A percentile compares a stretch with the other conserved stretches of the same genome.
These are phyloP conservation scores for Collybia sp. DNA, from an alignment of 768 basidiomycete genomes.

Conservation along the genomic window DNA sequence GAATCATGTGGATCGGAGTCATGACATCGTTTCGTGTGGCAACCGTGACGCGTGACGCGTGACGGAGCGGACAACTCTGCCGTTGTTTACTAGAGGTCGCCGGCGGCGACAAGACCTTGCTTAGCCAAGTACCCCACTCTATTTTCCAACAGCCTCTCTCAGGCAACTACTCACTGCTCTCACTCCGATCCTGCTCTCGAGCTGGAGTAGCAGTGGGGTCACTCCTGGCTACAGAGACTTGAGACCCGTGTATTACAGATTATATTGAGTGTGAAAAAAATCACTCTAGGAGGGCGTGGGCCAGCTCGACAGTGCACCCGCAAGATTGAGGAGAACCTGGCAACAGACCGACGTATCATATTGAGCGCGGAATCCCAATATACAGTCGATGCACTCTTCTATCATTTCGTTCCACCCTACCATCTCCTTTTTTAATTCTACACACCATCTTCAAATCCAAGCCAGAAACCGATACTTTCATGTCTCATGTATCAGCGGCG, in stretches of 20 bases:
- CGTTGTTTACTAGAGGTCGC: too few species aligned
- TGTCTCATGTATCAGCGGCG: slow-evolving; percentile 98
- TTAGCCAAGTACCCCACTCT: too few species aligned
- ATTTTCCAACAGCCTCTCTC: too few species aligned
- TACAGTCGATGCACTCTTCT: slow-evolving; percentile 26
- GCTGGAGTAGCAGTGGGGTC: too few species aligned
- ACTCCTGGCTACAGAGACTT: too few species aligned
- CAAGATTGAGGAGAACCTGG: slow-evolving; percentile 91
- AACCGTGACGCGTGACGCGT: too few species aligned
- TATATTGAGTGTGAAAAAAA: slow-evolving; percentile 72
- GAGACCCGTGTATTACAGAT: slow-evolving; percentile 87
- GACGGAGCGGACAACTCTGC: too few species aligned
- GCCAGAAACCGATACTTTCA: slow-evolving; percentile 68
- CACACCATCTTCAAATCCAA: slow-evolving; percentile 76
- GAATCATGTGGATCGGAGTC: too few species aligned
- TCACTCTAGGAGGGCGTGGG: slow-evolving; percentile 88
- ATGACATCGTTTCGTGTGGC: too few species aligned
- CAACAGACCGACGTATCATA: slow-evolving; percentile 91
- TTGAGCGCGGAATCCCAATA: slow-evolving; percentile 98
- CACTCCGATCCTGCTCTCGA: too few species aligned
- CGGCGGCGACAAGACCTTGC: too few species aligned
- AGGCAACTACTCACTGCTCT: too few species aligned
- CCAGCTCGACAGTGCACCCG: slow-evolving; percentile 85
- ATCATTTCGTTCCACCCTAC: slow-evolving; percentile 70
- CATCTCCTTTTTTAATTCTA: slow-evolving; percentile 99